Conservation (phyloP, 1,284 basidiomycete genomes). For the Puccinia brachypodii region DNA sequence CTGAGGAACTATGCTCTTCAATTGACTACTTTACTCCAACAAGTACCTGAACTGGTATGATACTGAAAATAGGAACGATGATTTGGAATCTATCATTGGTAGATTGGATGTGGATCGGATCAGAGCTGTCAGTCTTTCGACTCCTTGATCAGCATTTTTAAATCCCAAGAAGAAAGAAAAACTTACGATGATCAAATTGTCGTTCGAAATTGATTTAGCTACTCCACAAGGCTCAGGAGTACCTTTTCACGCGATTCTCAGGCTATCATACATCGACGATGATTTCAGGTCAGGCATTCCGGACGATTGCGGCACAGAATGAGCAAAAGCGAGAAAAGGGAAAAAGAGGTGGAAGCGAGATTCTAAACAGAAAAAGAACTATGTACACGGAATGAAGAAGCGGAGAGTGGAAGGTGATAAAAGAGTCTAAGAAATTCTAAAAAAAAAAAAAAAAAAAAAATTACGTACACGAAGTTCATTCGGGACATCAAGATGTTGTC, state of each 20-base stretch:
- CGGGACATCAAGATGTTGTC: conserved; percentile 79
- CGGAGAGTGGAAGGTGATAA: conserved; percentile 69
- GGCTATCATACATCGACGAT: conserved; percentile 46
- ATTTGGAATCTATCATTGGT: conserved; percentile 10
- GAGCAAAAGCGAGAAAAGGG: too few relatives aligned
- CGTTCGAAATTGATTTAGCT: conserved; percentile 44
- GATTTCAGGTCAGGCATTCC: conserved; percentile 20
- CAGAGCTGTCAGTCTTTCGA: conserved; percentile 2
- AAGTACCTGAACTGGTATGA: neutral
- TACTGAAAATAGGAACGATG: neutral
- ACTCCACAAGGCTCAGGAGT: conserved; percentile 48
- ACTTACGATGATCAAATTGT: neutral
- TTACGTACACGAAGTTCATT: too few relatives aligned
- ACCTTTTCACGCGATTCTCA: conserved; percentile 49
- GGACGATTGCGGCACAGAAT: conserved; percentile 12
- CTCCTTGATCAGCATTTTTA: neutral
- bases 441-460: too few relatives aligned
- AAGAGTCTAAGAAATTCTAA: too few relatives aligned
- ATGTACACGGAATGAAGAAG: too few relatives aligned
- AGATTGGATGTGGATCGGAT: conserved; percentile 2
- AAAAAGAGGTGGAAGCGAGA: too few relatives aligned
- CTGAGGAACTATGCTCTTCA: conserved; percentile 38
- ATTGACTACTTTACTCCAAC: neutral
- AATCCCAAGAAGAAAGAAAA: neutral
- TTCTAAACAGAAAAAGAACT: too few relatives aligned